phyloP scores from a whole-genome alignment of 495 filamentous ascomycete species.

The Cercophora newfieldiana region DNA sequence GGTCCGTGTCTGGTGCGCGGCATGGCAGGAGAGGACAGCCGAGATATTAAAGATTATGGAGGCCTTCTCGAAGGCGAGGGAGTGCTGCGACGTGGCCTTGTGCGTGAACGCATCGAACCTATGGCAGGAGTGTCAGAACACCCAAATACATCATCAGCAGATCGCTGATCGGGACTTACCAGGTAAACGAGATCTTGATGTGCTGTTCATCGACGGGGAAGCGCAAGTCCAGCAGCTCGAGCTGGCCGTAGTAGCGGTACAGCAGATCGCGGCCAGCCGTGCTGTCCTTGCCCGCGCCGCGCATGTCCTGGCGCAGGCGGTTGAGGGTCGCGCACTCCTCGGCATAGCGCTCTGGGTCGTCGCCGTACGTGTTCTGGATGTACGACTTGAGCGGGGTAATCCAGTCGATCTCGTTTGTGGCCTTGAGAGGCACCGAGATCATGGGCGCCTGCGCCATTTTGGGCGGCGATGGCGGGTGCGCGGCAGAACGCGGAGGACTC shows the following conservation, averaged over 20 bases:
- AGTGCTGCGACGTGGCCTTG: constrained; percentile 92
- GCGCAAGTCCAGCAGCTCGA: constrained; percentile 89
- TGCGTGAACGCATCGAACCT: constrained; percentile 99
- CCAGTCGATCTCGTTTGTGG: constrained; percentile 99
- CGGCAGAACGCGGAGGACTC: constrained; percentile 15
- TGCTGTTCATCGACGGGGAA: constrained; percentile 98
- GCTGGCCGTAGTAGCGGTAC: constrained; percentile 96
- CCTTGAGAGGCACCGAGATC: constrained; percentile 92
- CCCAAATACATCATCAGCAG: neutral
- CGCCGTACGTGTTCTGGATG: constrained; percentile 89
- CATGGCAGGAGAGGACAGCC: constrained; percentile 93
- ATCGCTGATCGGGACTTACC: constrained; percentile 54
- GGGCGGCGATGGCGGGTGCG: constrained; percentile 12
- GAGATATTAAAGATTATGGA: constrained; percentile 99
- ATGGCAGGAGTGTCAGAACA: neutral
- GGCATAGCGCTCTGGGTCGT: constrained; percentile 91
- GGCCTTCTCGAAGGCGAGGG: constrained; percentile 95
- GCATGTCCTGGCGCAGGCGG: constrained; percentile 97
- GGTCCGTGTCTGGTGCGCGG: constrained; percentile 85
- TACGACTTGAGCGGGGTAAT: constrained; percentile 88
- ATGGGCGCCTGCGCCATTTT: constrained; percentile 80
- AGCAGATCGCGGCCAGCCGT: constrained; percentile 89
- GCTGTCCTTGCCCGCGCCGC: constrained; percentile 95
- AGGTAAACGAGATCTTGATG: constrained; percentile 98
- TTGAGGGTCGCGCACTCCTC: constrained; percentile 96